A percentile compares a stretch with the other conserved stretches of the same genome.
phyloP scores from a whole-genome alignment of 345 rosid species.

The Acer campestre region DNA sequence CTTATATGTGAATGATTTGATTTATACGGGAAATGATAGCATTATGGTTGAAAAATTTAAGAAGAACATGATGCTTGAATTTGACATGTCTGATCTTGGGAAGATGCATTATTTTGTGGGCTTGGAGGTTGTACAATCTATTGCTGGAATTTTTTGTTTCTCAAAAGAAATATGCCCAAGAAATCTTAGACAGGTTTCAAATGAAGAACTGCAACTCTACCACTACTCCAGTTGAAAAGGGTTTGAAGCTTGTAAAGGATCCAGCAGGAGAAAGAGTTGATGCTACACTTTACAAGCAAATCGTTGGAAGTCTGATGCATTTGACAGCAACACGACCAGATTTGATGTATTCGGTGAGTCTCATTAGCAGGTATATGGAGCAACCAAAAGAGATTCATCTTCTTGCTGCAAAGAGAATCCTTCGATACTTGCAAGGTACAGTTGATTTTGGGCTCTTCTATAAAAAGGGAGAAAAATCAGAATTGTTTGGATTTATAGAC shows the following conservation, averaged over 20 bases:
- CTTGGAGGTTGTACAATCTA: neutral
- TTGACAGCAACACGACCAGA: too few species aligned
- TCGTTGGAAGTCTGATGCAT: too few species aligned
- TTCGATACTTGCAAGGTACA: too few species aligned
- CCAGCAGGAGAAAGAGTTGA: neutral
- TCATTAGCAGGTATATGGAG: too few species aligned
- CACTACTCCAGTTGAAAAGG: neutral
- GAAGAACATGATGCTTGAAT: constrained; percentile 1
- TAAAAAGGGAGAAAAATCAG: too few species aligned
- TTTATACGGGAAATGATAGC: neutral
- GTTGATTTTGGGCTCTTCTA: too few species aligned
- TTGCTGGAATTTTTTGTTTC: neutral
- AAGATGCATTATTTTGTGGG: neutral
- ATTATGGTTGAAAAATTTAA: neutral
- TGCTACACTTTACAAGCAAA: too few species aligned
- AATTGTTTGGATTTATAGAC: too few species aligned
- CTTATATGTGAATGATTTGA: too few species aligned
- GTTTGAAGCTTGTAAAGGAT: neutral
- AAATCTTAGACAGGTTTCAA: neutral
- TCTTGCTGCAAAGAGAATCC: too few species aligned
- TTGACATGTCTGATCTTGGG: neutral
- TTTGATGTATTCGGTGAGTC: too few species aligned
- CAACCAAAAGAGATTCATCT: too few species aligned
- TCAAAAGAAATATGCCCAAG: neutral
- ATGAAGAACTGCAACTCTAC: neutral